A percentile compares a stretch with the other conserved stretches of the same genome.
These are phyloP conservation scores for Aspergillus spinulosporus DNA, from an alignment of 2,329 filamentous ascomycete genomes.

Conservation along the genomic window DNA sequence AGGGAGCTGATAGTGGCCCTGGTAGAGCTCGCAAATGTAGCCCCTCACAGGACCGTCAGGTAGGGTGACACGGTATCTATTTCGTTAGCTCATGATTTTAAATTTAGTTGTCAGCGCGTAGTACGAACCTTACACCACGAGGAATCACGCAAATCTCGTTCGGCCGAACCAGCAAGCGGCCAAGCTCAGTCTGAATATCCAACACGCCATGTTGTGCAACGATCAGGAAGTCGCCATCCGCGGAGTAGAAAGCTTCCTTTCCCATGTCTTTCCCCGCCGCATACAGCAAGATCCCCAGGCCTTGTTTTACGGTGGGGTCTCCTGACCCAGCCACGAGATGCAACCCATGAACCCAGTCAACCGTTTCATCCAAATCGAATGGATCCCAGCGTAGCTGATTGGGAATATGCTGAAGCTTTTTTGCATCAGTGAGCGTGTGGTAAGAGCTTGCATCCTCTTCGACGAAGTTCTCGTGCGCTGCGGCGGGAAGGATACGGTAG, in stretches of 20 bases:
- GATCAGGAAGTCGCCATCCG: constrained; percentile 76
- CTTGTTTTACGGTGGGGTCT: constrained; percentile 74
- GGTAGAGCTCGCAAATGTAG: constrained; percentile 74
- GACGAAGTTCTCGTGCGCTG: constrained; percentile 56
- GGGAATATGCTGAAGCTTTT: constrained; percentile 69
- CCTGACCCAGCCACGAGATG: constrained; percentile 76
- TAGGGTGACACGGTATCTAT: constrained; percentile 66
- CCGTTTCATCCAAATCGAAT: constrained; percentile 69
- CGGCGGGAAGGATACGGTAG: constrained; percentile 67
- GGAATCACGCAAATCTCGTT: constrained; percentile 78
- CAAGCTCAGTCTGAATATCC: constrained; percentile 76
- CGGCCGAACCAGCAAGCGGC: constrained; percentile 70
- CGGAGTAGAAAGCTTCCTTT: constrained; percentile 78
- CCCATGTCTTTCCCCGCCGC: constrained; percentile 77
- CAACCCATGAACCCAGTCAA: constrained; percentile 68
- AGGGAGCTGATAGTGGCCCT: constrained; percentile 70
- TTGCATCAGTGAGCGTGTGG: constrained; percentile 43
- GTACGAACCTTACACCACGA: constrained; percentile 60
- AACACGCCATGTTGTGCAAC: constrained; percentile 72
- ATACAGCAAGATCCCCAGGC: constrained; percentile 78
- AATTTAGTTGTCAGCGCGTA: neutral
- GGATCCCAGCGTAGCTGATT: constrained; percentile 81
- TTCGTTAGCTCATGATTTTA: neutral
- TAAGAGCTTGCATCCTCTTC: constrained; percentile 49
- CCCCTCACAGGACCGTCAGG: constrained; percentile 64